A percentile compares a stretch with the other conserved stretches of the same genome.
Conservation (phyloP, 1,284 basidiomycete species). For the Cryptococcus amylolentus region DNA sequence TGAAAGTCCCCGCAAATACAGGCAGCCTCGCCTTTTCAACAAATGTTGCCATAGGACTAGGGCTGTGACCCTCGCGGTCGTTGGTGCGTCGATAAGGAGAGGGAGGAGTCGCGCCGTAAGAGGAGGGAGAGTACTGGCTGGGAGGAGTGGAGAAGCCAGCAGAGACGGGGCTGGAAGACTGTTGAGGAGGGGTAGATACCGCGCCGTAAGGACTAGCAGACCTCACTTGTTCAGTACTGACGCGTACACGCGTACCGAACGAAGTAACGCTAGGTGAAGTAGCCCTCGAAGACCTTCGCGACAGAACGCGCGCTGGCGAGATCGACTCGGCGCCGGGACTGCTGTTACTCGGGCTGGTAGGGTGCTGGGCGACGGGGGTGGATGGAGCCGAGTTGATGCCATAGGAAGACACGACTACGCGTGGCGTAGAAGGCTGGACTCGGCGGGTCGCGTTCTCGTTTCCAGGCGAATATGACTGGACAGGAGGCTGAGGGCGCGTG, state of each 20-base stretch:
- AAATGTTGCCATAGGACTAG: constrained; percentile 14
- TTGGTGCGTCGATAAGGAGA: constrained; percentile 35
- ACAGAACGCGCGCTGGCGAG: not conserved
- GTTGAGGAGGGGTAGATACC: not conserved
- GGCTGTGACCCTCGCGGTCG: constrained; percentile 4
- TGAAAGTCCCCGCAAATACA: not conserved
- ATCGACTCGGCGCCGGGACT: not conserved
- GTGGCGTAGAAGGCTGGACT: constrained; percentile 8
- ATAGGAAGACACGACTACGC: constrained; percentile 13
- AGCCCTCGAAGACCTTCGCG: constrained; percentile 30
- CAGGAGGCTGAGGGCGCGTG: not conserved
- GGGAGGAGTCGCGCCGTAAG: constrained; percentile 27
- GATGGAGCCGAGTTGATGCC: not conserved
- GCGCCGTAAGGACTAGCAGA: not conserved
- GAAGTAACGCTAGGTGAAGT: constrained; percentile 32
- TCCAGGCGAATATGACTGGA: not conserved
- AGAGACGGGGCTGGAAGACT: constrained; percentile 5
- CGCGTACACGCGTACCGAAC: constrained; percentile 27
- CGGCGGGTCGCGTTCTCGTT: constrained; percentile 2
- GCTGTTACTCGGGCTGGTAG: not conserved
- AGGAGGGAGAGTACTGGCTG: constrained; percentile 16
- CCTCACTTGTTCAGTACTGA: constrained; percentile 11
- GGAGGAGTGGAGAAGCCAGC: constrained; percentile 4
- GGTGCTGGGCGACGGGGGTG: not conserved
- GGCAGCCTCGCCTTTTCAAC: constrained; percentile 6